A percentile compares a stretch with the other conserved stretches of the same genome.
phyloP scores from a whole-genome alignment of 192 early-diverging fungal genomes.

The Spinellus fusiger region DNA sequence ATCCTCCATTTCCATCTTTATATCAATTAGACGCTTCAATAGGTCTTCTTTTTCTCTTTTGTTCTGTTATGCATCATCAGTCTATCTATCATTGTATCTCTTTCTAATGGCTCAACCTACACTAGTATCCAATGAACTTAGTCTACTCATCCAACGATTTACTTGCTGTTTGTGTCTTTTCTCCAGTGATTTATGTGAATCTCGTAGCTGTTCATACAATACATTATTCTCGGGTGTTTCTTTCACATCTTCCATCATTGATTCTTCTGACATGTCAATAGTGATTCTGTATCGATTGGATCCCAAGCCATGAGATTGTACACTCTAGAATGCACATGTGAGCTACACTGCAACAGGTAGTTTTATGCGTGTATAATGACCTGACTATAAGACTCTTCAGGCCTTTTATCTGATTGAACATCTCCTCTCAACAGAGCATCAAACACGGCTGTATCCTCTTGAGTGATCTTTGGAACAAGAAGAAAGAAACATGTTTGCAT shows the following conservation, averaged over 20 bases:
- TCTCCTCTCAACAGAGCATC: constrained; percentile 22
- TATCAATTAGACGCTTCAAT: constrained; percentile 32
- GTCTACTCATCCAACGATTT: constrained; percentile 41
- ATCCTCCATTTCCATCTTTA: constrained; percentile 32
- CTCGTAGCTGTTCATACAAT: constrained; percentile 49
- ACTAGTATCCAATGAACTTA: constrained; percentile 34
- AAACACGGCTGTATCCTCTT: constrained; percentile 30
- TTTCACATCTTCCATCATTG: constrained; percentile 39
- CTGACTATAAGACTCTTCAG: constrained; percentile 6
- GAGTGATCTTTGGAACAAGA: constrained; percentile 39
- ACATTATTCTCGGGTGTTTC: constrained; percentile 51
- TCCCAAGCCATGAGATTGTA: constrained; percentile 48
- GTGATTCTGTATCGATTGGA: constrained; percentile 54
- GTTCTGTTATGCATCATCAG: constrained; percentile 10
- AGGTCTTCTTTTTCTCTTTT: constrained; percentile 30
- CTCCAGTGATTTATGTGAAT: constrained; percentile 39
- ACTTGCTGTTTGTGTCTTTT: constrained; percentile 38
- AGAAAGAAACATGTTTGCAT: constrained; percentile 49
- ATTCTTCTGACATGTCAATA: constrained; percentile 45
- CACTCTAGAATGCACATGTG: neutral
- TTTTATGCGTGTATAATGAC: neutral
- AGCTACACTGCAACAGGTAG: neutral
- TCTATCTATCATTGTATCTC: constrained; percentile 6
- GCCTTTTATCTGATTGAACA: neutral
- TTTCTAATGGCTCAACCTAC: constrained; percentile 10